These are phyloP conservation scores for Sporobolomyces roseus DNA, from an alignment of 768 basidiomycete species.

Conservation along the genomic window DNA sequence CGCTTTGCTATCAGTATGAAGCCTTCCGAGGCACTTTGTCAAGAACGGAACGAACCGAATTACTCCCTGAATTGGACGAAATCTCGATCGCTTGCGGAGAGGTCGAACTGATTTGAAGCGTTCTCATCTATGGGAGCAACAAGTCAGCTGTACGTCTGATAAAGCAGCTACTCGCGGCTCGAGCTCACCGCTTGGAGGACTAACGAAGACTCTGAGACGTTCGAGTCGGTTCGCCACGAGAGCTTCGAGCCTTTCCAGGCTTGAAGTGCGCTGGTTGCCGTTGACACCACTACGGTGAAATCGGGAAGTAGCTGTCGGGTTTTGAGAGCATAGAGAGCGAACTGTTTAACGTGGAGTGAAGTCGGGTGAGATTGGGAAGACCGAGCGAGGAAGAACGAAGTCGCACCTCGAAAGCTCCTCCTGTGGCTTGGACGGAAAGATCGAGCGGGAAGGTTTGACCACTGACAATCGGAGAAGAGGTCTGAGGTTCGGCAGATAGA, in stretches of 20 bases:
- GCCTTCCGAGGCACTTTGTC: too few relatives aligned
- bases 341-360: not conserved
- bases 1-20: too few relatives aligned
- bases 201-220: too few relatives aligned
- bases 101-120: too few relatives aligned
- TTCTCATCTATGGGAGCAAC: too few relatives aligned
- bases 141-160: too few relatives aligned
- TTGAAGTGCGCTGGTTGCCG: not conserved
- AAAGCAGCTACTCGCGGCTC: too few relatives aligned
- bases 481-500: not conserved
- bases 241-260: conserved; percentile 2
- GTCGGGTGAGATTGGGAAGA: too few relatives aligned
- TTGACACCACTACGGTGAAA: not conserved
- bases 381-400: not conserved
- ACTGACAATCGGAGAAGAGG: not conserved
- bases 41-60: too few relatives aligned
- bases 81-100: too few relatives aligned
- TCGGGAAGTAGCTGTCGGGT: not conserved
- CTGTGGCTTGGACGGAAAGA: not conserved
- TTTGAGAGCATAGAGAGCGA: not conserved
- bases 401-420: not conserved
- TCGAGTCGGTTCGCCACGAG: not conserved
- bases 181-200: too few relatives aligned
- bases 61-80: too few relatives aligned
- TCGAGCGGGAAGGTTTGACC: conserved; percentile 8